Evolutionary conservation across 768 basidiomycete species (phyloP), one percentile per base, ranked within the genome.

Genomic region (Russula foetens): DNA sequence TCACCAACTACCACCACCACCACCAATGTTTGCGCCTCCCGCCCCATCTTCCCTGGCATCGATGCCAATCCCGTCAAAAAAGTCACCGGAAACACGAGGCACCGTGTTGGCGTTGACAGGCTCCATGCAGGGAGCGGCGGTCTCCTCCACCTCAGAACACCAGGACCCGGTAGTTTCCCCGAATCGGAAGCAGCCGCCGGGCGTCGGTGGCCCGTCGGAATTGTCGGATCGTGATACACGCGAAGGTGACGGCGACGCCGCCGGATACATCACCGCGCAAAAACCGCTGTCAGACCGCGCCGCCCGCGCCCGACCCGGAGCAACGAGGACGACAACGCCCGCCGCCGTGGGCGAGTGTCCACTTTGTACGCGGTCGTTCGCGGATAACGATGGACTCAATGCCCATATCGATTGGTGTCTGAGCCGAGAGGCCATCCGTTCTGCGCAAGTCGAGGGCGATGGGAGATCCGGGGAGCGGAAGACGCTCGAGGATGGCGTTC

Each of bases 361-460:
- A 4, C 75, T 94, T 24, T 95, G 91, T 67, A 69, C 73, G 26
- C 84, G 81, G 68, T 70, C 73, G 14, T 70, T 92, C 56, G 83
- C 80, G 1, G 84, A 92, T 70, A 97, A 97, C 69, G 76, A 80
- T 50, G 85, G 81, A 5, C 72, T 97, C 35, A 96, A 97, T 69
- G 77, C 82, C n/a, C 93, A 97, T 67, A 79, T 97, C 46, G 93
- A 97, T 71, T 88, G 85, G 67, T 97, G 94, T 68, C 71, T 97
- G 53, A 94, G 90, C 69, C 82, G 83, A 59, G 81, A 80, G 24
- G 88, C 84, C 2, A 93, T 96, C 62, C 74, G 80, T 60, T 81
- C 89, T 67, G 89, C 89, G 0, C 87, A 88, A 58, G 68, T 66
- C 0, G 67, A 69, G 55, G 69, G 69, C 5, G 64, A 59, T 35